A percentile compares a stretch with the other conserved stretches of the same genome.
Conservation (phyloP, 495 filamentous ascomycete species). For the Neurospora sp. region DNA sequence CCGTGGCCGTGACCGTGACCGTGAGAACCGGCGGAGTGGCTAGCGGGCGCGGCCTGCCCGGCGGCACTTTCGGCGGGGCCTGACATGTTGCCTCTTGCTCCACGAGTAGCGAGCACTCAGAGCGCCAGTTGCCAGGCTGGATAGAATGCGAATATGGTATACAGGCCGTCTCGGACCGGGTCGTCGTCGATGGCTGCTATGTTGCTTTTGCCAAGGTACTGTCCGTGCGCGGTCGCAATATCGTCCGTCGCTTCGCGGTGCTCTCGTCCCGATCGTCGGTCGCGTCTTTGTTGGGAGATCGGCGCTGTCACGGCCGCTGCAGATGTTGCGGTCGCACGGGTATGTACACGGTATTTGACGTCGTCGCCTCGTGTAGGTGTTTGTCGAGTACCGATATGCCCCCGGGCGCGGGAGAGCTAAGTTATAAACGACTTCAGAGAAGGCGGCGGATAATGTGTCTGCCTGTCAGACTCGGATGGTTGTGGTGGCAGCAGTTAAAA, state of each 20-base stretch:
- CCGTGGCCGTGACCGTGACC: slow-evolving; percentile 9
- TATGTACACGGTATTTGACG: background rate
- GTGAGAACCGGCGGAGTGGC: slow-evolving; percentile 11
- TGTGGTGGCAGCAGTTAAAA: background rate
- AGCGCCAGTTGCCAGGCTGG: slow-evolving; percentile 12
- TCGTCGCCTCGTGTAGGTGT: background rate
- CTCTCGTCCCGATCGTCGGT: background rate
- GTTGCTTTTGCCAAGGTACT: background rate
- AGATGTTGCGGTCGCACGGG: background rate
- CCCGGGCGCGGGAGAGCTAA: background rate
- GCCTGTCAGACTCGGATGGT: background rate
- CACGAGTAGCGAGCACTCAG: background rate
- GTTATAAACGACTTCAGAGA: background rate
- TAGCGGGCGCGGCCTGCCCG: background rate
- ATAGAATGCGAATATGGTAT: slow-evolving; percentile 1
- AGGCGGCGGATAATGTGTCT: background rate
- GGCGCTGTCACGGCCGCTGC: background rate
- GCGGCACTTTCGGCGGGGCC: slow-evolving; percentile 11
- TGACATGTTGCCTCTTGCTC: slow-evolving; percentile 21
- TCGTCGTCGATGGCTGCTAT: slow-evolving; percentile 2
- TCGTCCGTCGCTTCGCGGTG: background rate
- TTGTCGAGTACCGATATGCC: background rate
- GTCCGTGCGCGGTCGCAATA: background rate
- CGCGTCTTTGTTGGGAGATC: background rate
- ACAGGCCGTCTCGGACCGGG: slow-evolving; percentile 6